Base-by-base conservation (phyloP, 495 filamentous ascomycete genomes). In the Bathelium albidoporum region DNA sequence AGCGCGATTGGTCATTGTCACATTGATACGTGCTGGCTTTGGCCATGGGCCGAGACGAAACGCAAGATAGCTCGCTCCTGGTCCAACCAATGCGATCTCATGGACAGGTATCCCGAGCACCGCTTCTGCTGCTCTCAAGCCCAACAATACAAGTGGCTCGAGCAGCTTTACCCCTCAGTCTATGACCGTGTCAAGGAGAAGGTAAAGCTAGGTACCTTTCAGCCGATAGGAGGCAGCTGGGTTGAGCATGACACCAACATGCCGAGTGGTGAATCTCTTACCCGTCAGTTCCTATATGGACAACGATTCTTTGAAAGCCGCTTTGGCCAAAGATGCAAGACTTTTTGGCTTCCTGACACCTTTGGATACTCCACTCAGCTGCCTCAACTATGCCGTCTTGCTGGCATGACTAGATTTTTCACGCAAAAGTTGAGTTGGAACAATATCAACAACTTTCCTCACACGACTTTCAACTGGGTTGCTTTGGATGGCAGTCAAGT, bases 1-100 rank as follows among this genome's bases (percentile, higher is more conserved):
- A 91, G 85, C 69, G 94, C 84, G 22, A 92, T 96, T 64, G 94
- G 94, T 2, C 88, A 98, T 76, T 98, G 94, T 68, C 94, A 98
- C 72, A 98, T 98, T 67, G 94, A 95, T 76, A 92, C 89, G 29
- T 96, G 92, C 75, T 98, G 94, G 94, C 78, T 98, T 11, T 98
- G 94, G 94, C 94, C 94, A 1, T 97, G 88, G 81, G 94, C 90
- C n/a, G 94, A 98, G 79, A 98, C 94, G 0, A 97, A 96, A 73
- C 87, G 94, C 64, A 98, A 98, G 78, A 87, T 97, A 7, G 94
- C 90, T 28, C 85, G 94, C 24, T 97, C 93, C 1, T 98, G 94
- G 93, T 89, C 91, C 1, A 96, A 89, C 71, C 94, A 98, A 72
- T 96, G 91, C 72, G 86, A 93, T 69, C 77, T 98, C 52, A 87